phyloP scores from a whole-genome alignment of 768 basidiomycete genomes.

The Tylopilus rubrobrunneus region DNA sequence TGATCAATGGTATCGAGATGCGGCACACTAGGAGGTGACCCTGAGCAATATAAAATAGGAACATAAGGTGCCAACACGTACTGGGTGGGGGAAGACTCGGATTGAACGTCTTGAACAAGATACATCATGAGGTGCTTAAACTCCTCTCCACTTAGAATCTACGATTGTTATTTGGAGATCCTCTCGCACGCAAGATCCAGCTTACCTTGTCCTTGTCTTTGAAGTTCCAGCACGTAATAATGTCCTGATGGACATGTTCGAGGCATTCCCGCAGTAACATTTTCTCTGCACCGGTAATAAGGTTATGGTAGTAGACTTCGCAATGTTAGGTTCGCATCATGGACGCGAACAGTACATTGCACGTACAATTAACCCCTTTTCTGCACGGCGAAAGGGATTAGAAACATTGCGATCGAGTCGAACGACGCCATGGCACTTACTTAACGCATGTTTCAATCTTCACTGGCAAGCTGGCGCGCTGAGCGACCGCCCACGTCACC shows the following conservation, averaged over 20 bases:
- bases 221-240: constrained; percentile 8
- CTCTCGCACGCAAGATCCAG: neutral
- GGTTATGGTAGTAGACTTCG: neutral
- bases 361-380: constrained; percentile 4
- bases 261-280: constrained; percentile 3
- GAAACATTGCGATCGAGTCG: neutral
- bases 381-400: neutral
- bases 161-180: neutral
- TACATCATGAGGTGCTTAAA: constrained; percentile 3
- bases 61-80: neutral
- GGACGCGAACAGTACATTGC: neutral
- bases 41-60: neutral
- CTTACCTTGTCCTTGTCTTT: neutral
- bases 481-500: constrained; percentile 5
- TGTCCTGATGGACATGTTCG: constrained; percentile 2
- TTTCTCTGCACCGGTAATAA: neutral
- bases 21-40: neutral
- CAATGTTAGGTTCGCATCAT: neutral
- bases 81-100: neutral
- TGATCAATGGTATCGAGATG: neutral
- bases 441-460: constrained; percentile 7
- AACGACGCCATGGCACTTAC: neutral
- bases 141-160: constrained; percentile 4
- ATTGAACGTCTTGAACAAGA: constrained; percentile 1
- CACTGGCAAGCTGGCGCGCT: neutral